phyloP scores from a whole-genome alignment of 495 filamentous ascomycete species.

The Penicillium samsonianum region DNA sequence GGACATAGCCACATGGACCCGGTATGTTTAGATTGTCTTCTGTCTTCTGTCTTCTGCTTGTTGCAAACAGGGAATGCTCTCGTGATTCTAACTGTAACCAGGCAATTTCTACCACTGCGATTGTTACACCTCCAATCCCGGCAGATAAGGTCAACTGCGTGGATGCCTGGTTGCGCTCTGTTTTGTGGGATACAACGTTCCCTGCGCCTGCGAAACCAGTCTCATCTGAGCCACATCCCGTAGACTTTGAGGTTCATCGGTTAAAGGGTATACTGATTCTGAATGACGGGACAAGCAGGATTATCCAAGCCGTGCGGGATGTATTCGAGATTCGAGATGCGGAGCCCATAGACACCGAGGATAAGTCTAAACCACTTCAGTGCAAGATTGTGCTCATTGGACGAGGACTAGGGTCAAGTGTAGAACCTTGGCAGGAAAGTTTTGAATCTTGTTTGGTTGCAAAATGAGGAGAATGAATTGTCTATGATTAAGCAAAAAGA shows the following conservation, averaged over 20 bases:
- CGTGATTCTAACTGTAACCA: conserved; percentile 28
- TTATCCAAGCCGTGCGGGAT: conserved; percentile 91
- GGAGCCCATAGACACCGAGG: conserved; percentile 34
- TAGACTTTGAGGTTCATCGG: conserved; percentile 74
- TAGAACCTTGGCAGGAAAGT: conserved; percentile 34
- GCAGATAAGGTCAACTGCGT: conserved; percentile 56
- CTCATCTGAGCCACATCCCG: conserved; percentile 19
- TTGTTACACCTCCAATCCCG: conserved; percentile 60
- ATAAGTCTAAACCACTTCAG: conserved; percentile 19
- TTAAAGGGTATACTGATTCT: conserved; percentile 75
- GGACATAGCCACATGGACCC: conserved; percentile 84
- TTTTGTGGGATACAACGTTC: conserved; percentile 79
- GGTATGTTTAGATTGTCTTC: conserved; percentile 44
- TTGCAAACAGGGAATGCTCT: neutral
- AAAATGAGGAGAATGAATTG: conserved; percentile 10
- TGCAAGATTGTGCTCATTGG: conserved; percentile 86
- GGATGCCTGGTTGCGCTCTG: conserved; percentile 78
- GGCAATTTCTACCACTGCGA: conserved; percentile 84
- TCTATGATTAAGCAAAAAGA: neutral
- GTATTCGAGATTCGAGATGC: conserved; percentile 87
- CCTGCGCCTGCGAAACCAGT: conserved; percentile 36
- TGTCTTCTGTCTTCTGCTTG: neutral
- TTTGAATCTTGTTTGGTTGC: conserved; percentile 34
- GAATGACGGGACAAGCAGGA: conserved; percentile 61
- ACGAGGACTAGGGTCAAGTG: conserved; percentile 51